Percentiles rank a stretch among this genome's conserved stretches.
Evolutionary conservation across 441 rosid genomes (phyloP).

Genomic region (Lepidium campestre): DNA sequence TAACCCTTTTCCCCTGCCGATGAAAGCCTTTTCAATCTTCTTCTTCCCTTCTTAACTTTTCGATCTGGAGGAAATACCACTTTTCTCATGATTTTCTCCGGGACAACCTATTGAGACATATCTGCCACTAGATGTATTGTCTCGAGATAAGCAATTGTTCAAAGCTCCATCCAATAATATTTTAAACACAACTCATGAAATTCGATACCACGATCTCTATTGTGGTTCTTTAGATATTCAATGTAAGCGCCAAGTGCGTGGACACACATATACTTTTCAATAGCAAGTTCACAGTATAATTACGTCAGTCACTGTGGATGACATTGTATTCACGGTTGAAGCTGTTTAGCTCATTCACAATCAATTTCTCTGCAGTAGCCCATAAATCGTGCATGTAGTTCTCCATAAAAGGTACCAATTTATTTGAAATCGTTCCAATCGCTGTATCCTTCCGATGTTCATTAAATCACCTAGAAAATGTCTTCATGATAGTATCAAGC

Average conservation of each 20-base stretch:
- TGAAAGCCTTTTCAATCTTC: not conserved
- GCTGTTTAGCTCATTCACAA: too few species aligned
- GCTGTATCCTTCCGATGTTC: not conserved
- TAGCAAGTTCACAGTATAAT: not conserved
- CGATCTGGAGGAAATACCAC: too few species aligned
- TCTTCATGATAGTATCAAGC: not conserved
- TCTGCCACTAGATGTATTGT: too few species aligned
- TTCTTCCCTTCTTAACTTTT: not conserved
- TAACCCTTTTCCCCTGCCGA: not conserved
- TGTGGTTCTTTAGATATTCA: not conserved
- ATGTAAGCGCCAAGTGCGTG: not conserved
- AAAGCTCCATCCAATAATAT: not conserved
- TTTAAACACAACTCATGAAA: not conserved
- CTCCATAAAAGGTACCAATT: too few species aligned
- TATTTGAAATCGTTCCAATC: not conserved
- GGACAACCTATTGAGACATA: too few species aligned
- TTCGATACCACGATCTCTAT: not conserved
- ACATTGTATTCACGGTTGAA: too few species aligned
- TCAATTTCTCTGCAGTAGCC: too few species aligned
- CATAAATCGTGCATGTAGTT: too few species aligned
- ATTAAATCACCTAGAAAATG: not conserved
- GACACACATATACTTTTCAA: not conserved
- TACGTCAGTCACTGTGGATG: too few species aligned
- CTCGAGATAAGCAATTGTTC: not conserved
- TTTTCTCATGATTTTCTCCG: too few species aligned